Conservation (phyloP, 768 basidiomycete species). For the Cystobasidium onofrii region DNA sequence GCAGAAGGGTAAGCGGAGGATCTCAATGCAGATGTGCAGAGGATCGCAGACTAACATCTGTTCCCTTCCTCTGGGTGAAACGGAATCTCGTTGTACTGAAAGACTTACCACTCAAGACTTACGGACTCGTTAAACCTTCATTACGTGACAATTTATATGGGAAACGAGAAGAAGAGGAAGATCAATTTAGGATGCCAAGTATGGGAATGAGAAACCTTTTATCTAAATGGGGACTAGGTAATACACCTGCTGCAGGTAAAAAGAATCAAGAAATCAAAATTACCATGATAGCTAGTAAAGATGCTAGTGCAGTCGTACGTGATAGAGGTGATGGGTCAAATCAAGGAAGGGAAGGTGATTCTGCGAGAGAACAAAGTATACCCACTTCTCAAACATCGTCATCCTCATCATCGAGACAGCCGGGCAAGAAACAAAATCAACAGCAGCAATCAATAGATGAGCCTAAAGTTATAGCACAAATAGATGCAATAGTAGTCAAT, state of each 20-base stretch:
- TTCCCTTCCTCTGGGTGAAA: no score
- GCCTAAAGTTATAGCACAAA: conserved; percentile 8
- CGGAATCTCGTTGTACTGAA: not conserved
- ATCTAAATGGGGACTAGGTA: conserved; percentile 24
- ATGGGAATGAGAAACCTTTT: conserved; percentile 4
- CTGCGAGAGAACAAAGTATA: not conserved
- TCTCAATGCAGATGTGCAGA: no score
- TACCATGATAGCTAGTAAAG: conserved; percentile 27
- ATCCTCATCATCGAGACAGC: not conserved
- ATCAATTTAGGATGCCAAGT: not conserved
- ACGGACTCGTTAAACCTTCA: conserved; percentile 21
- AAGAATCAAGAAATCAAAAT: conserved; percentile 18
- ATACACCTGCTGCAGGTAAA: not conserved
- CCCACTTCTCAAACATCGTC: not conserved
- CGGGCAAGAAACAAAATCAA: not conserved
- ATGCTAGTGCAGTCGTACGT: conserved; percentile 12
- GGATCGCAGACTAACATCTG: no score
- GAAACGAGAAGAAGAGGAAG: not conserved
- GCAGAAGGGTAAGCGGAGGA: conserved; percentile 18
- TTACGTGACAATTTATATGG: not conserved
- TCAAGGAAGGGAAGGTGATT: not conserved
- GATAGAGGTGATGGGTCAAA: not conserved
- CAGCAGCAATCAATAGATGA: conserved; percentile 4
- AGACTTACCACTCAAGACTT: conserved; percentile 28
- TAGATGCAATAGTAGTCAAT: conserved; percentile 3